Evolutionary conservation across 1,139 yeast genomes (phyloP).

Genomic region (Geotrichum aggregatum): DNA sequence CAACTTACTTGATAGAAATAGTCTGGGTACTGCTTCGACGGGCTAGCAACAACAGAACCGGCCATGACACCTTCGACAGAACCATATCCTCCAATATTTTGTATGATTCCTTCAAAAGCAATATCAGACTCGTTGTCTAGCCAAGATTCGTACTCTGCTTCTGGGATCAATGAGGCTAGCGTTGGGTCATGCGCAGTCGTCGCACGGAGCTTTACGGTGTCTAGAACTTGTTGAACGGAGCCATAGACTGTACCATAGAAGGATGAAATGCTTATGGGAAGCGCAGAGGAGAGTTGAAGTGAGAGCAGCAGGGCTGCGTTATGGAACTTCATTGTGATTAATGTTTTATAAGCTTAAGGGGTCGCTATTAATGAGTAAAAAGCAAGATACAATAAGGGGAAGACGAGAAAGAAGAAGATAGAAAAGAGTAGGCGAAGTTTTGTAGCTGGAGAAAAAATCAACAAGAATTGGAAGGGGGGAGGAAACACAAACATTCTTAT

Average conservation of each 20-base stretch:
- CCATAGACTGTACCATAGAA: not conserved
- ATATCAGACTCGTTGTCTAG: conserved; percentile 46
- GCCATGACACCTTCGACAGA: conserved; percentile 41
- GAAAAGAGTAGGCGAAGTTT: too few relatives aligned
- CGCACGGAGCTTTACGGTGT: not conserved
- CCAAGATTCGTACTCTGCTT: conserved; percentile 56
- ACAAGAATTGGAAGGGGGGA: not conserved
- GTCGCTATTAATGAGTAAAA: too few relatives aligned
- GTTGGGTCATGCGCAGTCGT: not conserved
- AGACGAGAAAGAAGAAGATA: not conserved
- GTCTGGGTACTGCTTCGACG: conserved; percentile 63
- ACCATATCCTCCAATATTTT: conserved; percentile 58
- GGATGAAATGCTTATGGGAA: conserved; percentile 2
- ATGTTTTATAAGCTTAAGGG: not conserved
- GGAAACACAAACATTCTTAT: not conserved
- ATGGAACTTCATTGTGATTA: not conserved
- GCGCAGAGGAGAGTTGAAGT: not conserved
- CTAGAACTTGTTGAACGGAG: conserved; percentile 1
- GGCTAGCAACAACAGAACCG: conserved; percentile 84
- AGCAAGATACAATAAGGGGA: not conserved
- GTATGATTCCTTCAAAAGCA: conserved; percentile 53
- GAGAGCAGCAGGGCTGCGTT: conserved; percentile 6
- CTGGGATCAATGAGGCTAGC: conserved; percentile 25
- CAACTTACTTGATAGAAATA: conserved; percentile 61
- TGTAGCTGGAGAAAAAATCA: too few relatives aligned